Base-by-base conservation (phyloP, 805 yeast genomes). In the Zygoascus ofunaensis region DNA sequence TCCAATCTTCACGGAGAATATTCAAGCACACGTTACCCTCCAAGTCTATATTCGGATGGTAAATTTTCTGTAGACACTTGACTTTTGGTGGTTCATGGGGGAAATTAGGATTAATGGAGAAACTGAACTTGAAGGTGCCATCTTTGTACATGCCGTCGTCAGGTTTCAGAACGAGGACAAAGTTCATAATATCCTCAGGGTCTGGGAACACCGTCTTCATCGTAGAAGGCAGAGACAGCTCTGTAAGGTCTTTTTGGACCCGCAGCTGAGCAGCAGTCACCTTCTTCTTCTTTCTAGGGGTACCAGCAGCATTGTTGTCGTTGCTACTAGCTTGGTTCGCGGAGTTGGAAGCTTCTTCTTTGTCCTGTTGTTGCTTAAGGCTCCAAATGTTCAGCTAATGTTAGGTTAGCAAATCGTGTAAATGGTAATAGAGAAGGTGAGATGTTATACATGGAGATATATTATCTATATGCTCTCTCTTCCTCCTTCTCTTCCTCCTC, bases 1-100 rank as follows among this genome's bases (percentile, higher is more conserved):
- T 79, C 98, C 98, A 90, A 61, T 90, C 97, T 60, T 89, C 95
- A 53, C 97, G 70, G 47, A 90, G 69, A 30, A 90, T 89, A 59
- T 90, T 90, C 48, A 90, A 71, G 59, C 98, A 90, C 4, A 90
- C 84, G 58, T 87, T 90, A 0, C 97, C 97, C 37, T 84, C 82
- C 18, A 77, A 59, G 60, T 90, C 96, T 51, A 90, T 90, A 58
- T 90, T 90, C 10, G 98, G 98, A 60, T 90, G 98, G 64, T 83
- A 90, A 4, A 90, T 84, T 57, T 57, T 59, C 34, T 59, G 55
- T 5, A 51, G 42, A 43, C 63, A 59, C 37, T 58, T 56, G 28
- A 56, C 57, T 57, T 79, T 83, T 7, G 98, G 98, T 5, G 97
- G 87, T 41, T 84, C 92, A 46, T 89, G 92, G 2, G 98, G 98